Evolutionary conservation across 768 basidiomycete genomes (phyloP).

Genomic region (Hygrocybe punicea): DNA sequence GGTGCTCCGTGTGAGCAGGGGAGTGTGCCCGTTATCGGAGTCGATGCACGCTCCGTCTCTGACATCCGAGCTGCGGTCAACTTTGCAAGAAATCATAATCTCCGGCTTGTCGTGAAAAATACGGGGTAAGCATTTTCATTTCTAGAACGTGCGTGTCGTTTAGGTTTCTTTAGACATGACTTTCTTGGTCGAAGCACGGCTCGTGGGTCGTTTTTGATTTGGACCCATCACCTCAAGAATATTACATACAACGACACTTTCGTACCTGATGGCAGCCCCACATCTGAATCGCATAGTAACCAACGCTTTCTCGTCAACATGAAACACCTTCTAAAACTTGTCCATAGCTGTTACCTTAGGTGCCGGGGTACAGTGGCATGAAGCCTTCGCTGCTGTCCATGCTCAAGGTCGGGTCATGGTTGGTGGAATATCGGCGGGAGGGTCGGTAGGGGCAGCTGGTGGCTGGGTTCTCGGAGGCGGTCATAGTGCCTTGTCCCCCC

Average conservation of each 20-base stretch:
- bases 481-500: constrained; percentile 40
- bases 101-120: constrained; percentile 27
- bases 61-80: constrained; percentile 40
- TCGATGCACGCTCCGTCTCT: constrained; percentile 35
- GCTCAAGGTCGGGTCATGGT: constrained; percentile 40
- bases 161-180: constrained; percentile 28
- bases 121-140: constrained; percentile 11
- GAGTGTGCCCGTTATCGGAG: constrained; percentile 40
- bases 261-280: constrained; percentile 33
- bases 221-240: constrained; percentile 42
- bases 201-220: constrained; percentile 38
- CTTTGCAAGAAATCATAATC: constrained; percentile 28
- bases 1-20: constrained; percentile 44
- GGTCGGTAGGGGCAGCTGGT: constrained; percentile 44
- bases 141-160: not conserved
- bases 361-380: constrained; percentile 46
- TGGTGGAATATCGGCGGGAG: constrained; percentile 42
- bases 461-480: constrained; percentile 51
- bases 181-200: constrained; percentile 39
- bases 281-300: constrained; percentile 16
- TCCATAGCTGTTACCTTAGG: constrained; percentile 31
- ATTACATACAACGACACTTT: constrained; percentile 30
- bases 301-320: not conserved
- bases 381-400: constrained; percentile 41
- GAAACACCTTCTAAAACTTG: not conserved